phyloP scores from a whole-genome alignment of 805 yeast genomes.

The Yamadazyma phyllophila region DNA sequence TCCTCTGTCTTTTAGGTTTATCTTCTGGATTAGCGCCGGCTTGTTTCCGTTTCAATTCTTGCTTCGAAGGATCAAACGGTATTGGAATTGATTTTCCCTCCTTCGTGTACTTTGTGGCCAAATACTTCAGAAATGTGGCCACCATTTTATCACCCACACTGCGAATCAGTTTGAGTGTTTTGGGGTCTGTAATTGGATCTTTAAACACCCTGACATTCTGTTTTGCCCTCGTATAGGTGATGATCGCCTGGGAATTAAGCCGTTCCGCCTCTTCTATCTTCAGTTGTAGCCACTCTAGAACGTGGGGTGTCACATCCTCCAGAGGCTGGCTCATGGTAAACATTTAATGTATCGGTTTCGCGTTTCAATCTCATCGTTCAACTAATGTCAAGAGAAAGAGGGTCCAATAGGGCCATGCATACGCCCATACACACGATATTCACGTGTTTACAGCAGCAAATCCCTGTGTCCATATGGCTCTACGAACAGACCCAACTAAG shows the following conservation, averaged over 20 bases:
- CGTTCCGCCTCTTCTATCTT: slow-evolving; percentile 44
- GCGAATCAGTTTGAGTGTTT: slow-evolving; percentile 56
- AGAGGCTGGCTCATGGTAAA: background rate
- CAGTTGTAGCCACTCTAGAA: slow-evolving; percentile 58
- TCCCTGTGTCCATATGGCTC: slow-evolving; percentile 81
- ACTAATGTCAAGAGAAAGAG: slow-evolving; percentile 6
- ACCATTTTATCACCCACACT: slow-evolving; percentile 75
- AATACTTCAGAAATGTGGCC: slow-evolving; percentile 42
- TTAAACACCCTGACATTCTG: slow-evolving; percentile 47
- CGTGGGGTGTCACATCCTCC: slow-evolving; percentile 40
- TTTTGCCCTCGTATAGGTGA: slow-evolving; percentile 56
- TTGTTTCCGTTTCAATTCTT: slow-evolving; percentile 2
- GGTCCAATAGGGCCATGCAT: slow-evolving; percentile 39
- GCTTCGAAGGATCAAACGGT: slow-evolving; percentile 16
- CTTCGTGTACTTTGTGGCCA: slow-evolving; percentile 55
- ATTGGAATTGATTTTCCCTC: slow-evolving; percentile 48
- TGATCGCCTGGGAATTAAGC: slow-evolving; percentile 51
- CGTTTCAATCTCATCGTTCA: background rate
- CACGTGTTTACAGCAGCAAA: slow-evolving; percentile 79
- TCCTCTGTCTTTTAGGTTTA: slow-evolving; percentile 11
- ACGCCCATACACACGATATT: slow-evolving; percentile 94
- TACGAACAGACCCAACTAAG: slow-evolving; percentile 78
- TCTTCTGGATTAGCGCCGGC: background rate
- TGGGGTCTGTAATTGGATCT: slow-evolving; percentile 50
- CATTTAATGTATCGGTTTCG: background rate